A percentile compares a stretch with the other conserved stretches of the same genome.
These are phyloP conservation scores for Podospora conica DNA, from an alignment of 495 filamentous ascomycete genomes.

Conservation along the genomic window DNA sequence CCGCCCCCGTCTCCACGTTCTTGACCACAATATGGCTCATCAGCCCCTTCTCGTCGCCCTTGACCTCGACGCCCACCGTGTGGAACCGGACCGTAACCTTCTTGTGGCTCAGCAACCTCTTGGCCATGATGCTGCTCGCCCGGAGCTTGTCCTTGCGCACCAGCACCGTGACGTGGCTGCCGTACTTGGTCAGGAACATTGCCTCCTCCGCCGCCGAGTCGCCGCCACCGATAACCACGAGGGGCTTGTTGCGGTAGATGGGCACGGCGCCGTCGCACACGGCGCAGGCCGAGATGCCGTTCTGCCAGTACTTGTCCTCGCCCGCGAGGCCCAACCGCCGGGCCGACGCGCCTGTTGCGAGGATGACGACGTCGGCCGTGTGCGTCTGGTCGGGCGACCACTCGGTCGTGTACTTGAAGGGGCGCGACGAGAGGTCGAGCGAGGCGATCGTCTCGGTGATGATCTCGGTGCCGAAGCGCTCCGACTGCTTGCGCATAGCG, in stretches of 20 bases:
- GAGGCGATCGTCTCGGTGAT: slow-evolving; percentile 85
- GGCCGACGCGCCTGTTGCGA: slow-evolving; percentile 92
- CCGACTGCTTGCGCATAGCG: slow-evolving; percentile 84
- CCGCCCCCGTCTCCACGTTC: slow-evolving; percentile 68
- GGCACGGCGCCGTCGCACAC: slow-evolving; percentile 97
- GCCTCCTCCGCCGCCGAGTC: slow-evolving; percentile 97
- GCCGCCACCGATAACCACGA: slow-evolving; percentile 94
- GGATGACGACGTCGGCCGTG: slow-evolving; percentile 86
- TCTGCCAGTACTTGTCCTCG: slow-evolving; percentile 94
- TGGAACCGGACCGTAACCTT: slow-evolving; percentile 89
- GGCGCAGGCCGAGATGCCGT: slow-evolving; percentile 90
- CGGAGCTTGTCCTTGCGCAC: slow-evolving; percentile 81
- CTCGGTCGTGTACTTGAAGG: slow-evolving; percentile 89
- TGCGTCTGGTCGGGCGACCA: slow-evolving; percentile 68
- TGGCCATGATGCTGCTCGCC: slow-evolving; percentile 87
- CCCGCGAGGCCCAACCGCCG: slow-evolving; percentile 75
- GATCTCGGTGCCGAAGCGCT: slow-evolving; percentile 86
- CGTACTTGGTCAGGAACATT: slow-evolving; percentile 97
- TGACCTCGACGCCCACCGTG: slow-evolving; percentile 70
- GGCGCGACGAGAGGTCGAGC: slow-evolving; percentile 76
- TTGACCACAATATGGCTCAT: slow-evolving; percentile 81
- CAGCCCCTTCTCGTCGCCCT: slow-evolving; percentile 75
- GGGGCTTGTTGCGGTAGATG: slow-evolving; percentile 92
- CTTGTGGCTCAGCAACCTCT: slow-evolving; percentile 69
- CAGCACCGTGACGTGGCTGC: slow-evolving; percentile 85